Evolutionary conservation across 139 green algal species (phyloP).

Genomic region (Tetradesmus obliquus): DNA sequence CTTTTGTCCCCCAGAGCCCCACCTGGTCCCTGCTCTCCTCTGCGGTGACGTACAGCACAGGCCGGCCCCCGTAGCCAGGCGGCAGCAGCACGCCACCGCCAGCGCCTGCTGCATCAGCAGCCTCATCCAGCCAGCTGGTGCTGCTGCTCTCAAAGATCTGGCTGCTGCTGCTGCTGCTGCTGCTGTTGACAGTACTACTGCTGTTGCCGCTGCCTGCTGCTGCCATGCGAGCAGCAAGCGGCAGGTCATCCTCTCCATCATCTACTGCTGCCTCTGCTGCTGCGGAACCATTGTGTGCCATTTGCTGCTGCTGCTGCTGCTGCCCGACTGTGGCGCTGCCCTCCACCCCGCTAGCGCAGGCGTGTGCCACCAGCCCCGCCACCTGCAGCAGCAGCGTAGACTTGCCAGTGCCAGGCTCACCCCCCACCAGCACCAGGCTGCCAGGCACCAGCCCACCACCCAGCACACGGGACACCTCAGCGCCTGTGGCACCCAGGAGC

Average conservation of each 20-base stretch:
- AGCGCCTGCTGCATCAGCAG: neutral
- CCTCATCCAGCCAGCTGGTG: constrained; percentile 12
- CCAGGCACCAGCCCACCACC: constrained; percentile 94
- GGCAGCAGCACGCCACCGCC: neutral
- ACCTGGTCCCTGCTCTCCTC: constrained; percentile 83
- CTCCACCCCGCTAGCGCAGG: neutral
- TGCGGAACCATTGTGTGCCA: neutral
- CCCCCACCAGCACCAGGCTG: constrained; percentile 90
- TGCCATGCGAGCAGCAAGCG: constrained; percentile 56
- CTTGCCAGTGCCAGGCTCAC: constrained; percentile 98
- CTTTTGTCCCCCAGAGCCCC: neutral
- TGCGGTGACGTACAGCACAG: constrained; percentile 86
- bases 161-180: constrained; percentile 3
- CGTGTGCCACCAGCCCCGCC: constrained; percentile 43
- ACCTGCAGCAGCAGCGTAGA: constrained; percentile 96
- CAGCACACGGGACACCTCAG: constrained; percentile 86
- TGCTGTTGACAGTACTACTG: constrained; percentile 17
- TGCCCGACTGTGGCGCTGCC: neutral
- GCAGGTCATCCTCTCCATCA: constrained; percentile 21
- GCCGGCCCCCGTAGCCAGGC: neutral
- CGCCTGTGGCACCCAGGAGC: constrained; percentile 58
- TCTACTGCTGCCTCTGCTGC: neutral
- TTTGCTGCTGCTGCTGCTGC: constrained; percentile 40
- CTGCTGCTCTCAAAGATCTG: neutral
- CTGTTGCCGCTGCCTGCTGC: constrained; percentile 7